phyloP scores from a whole-genome alignment of 352 stramenopile species.

The Phytophthora ramorum region DNA sequence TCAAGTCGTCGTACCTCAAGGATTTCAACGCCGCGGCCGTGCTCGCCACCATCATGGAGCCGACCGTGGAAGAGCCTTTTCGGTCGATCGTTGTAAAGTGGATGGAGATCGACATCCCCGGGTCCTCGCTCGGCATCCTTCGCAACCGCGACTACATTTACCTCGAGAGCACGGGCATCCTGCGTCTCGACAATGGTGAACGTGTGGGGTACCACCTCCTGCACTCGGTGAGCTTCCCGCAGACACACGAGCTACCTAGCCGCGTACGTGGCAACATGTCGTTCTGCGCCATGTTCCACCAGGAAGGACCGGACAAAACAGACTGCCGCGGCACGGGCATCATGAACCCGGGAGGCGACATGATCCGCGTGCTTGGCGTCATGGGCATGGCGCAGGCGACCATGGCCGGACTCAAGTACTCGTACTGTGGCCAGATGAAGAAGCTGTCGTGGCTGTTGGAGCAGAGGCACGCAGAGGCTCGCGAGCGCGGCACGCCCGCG shows the following conservation, averaged over 20 bases:
- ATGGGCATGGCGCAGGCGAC: slow-evolving; percentile 29
- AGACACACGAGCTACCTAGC: slow-evolving; percentile 31
- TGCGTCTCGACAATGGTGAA: slow-evolving; percentile 27
- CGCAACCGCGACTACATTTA: slow-evolving; percentile 37
- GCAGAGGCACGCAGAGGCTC: slow-evolving; percentile 14
- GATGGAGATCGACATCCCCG: slow-evolving; percentile 42
- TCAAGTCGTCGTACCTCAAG: slow-evolving; percentile 37
- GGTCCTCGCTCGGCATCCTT: slow-evolving; percentile 27
- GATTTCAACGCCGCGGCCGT: slow-evolving; percentile 50
- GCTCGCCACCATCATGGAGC: slow-evolving; percentile 50
- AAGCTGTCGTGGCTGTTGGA: slow-evolving; percentile 32
- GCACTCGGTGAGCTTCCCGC: slow-evolving; percentile 36
- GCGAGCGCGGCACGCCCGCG: slow-evolving; percentile 4
- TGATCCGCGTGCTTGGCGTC: slow-evolving; percentile 27
- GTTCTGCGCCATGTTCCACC: slow-evolving; percentile 46
- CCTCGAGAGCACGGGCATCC: slow-evolving; percentile 30
- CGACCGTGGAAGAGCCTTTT: slow-evolving; percentile 54
- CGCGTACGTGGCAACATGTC: slow-evolving; percentile 51
- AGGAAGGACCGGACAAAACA: slow-evolving; percentile 23
- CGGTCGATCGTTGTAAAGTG: slow-evolving; percentile 43
- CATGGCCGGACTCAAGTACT: slow-evolving; percentile 38
- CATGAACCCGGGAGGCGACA: slow-evolving; percentile 31
- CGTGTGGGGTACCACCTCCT: slow-evolving; percentile 38
- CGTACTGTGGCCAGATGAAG: slow-evolving; percentile 33
- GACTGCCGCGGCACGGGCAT: slow-evolving; percentile 28